phyloP scores from a whole-genome alignment of 192 early-diverging fungal species.

The Coemansia sp. region DNA sequence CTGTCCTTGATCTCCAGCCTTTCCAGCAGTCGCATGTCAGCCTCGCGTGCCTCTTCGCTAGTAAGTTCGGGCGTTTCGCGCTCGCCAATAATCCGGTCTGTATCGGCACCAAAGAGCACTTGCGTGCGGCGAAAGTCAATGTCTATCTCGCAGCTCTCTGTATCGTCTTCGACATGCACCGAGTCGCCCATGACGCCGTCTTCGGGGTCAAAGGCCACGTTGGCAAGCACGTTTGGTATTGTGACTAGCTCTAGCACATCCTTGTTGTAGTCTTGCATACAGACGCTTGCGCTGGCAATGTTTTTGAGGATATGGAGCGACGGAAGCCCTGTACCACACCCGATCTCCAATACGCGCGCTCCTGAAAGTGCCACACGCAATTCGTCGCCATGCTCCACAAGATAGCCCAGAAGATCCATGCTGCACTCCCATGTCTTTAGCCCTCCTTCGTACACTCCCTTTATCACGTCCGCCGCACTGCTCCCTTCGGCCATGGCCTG shows the following conservation, averaged over 20 bases:
- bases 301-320: constrained; percentile 73
- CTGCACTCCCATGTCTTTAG: constrained; percentile 99
- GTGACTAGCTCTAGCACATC: constrained; percentile 87
- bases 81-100: constrained; percentile 38
- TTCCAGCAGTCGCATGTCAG: constrained; percentile 24
- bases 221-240: constrained; percentile 87
- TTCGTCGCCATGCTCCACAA: constrained; percentile 52
- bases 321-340: constrained; percentile 88
- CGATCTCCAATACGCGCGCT: constrained; percentile 63
- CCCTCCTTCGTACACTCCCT: constrained; percentile 93
- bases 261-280: constrained; percentile 94
- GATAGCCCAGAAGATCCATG: constrained; percentile 78
- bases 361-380: background rate
- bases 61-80: constrained; percentile 49
- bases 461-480: constrained; percentile 71
- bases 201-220: constrained; percentile 60
- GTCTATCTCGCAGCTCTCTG: constrained; percentile 48
- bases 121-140: constrained; percentile 49
- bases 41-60: constrained; percentile 36
- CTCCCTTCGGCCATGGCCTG: constrained; percentile 38
- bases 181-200: constrained; percentile 64
- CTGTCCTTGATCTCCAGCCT: constrained; percentile 25
- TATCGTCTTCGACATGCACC: constrained; percentile 37
- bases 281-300: constrained; percentile 58
- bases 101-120: constrained; percentile 37